Evolutionary conservation across 2,329 filamentous ascomycete species (phyloP).

Genomic region (Trichoderma sp.): DNA sequence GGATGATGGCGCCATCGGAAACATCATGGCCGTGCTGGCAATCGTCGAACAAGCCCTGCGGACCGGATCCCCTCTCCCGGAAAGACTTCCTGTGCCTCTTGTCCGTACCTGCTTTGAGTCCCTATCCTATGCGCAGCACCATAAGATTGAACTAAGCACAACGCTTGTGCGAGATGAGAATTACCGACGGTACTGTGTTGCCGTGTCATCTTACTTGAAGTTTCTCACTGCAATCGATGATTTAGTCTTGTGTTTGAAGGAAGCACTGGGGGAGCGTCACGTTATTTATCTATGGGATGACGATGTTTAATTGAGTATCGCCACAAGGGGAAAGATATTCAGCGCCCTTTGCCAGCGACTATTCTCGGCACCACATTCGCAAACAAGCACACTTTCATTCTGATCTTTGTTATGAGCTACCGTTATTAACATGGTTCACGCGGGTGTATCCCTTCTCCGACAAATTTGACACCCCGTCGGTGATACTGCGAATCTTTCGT

Average conservation of each 20-base stretch:
- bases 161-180: conserved; percentile 40
- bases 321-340: neutral
- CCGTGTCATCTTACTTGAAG: conserved; percentile 43
- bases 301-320: neutral
- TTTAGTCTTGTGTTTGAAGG: conserved; percentile 44
- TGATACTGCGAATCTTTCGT: neutral
- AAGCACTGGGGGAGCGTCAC: conserved; percentile 42
- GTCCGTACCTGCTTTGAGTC: conserved; percentile 36
- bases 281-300: conserved; percentile 33
- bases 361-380: neutral
- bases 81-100: conserved; percentile 47
- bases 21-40: conserved; percentile 49
- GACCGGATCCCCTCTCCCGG: conserved; percentile 47
- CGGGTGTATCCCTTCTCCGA: neutral
- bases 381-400: neutral
- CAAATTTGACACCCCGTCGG: neutral
- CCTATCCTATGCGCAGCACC: conserved; percentile 24
- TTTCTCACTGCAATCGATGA: conserved; percentile 45
- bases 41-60: conserved; percentile 47
- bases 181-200: conserved; percentile 48
- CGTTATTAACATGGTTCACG: neutral
- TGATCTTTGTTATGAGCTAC: neutral
- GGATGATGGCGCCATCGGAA: conserved; percentile 45
- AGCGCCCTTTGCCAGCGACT: neutral
- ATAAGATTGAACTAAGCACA: conserved; percentile 31